phyloP scores from a whole-genome alignment of 1,139 yeast species.

The Hansenula anomala region DNA sequence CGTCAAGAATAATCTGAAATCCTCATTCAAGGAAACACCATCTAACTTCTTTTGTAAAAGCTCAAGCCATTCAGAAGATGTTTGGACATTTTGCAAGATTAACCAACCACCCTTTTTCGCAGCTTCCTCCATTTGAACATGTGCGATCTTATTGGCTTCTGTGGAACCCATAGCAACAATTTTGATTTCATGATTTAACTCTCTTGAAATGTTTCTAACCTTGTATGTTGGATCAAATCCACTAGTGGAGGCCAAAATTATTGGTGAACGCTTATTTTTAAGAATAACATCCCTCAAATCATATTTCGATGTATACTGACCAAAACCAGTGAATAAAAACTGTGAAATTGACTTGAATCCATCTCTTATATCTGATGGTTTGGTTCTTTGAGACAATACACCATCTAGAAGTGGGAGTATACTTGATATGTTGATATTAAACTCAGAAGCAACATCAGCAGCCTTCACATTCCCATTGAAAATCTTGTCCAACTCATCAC shows the following conservation, averaged over 20 bases:
- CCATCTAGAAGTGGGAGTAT: background rate
- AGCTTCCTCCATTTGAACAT: conserved; percentile 43
- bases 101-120: conserved; percentile 58
- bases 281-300: conserved; percentile 8
- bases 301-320: conserved; percentile 16
- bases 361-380: conserved; percentile 1
- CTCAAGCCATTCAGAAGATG: conserved; percentile 62
- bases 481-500: background rate
- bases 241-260: conserved; percentile 54
- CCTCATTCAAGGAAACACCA: conserved; percentile 21
- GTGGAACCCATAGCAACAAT: conserved; percentile 69
- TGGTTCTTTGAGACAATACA: background rate
- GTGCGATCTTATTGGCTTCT: conserved; percentile 60
- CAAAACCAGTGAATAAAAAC: conserved; percentile 10
- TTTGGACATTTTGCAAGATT: conserved; percentile 72
- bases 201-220: conserved; percentile 41
- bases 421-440: background rate
- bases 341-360: conserved; percentile 3
- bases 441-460: background rate
- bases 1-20: conserved; percentile 56
- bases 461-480: background rate
- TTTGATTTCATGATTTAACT: conserved; percentile 15
- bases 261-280: conserved; percentile 6
- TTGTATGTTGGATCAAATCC: conserved; percentile 66
- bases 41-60: conserved; percentile 43